phyloP scores from a whole-genome alignment of 2,329 filamentous ascomycete species.

The Incumbomyces lentus region DNA sequence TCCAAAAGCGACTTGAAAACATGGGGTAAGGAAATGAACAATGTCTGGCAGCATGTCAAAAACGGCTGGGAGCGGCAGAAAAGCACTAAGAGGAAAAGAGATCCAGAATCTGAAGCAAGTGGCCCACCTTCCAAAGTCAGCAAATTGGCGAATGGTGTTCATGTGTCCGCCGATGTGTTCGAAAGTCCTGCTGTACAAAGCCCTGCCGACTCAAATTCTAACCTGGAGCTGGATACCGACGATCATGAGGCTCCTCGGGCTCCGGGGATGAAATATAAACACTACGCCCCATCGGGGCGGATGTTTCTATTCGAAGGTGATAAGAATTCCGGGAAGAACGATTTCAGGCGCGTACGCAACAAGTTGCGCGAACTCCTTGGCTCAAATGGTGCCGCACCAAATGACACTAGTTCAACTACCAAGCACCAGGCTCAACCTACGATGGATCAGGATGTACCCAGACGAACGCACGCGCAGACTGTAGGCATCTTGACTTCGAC shows the following conservation, averaged over 20 bases:
- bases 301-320: slow-evolving; percentile 58
- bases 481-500: slow-evolving; percentile 12
- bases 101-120: background rate
- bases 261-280: slow-evolving; percentile 98
- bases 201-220: background rate
- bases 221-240: slow-evolving; percentile 6
- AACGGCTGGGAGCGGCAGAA: slow-evolving; percentile 66
- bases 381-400: slow-evolving; percentile 21
- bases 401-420: background rate
- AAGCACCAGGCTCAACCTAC: background rate
- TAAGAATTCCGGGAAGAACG: too few relatives aligned
- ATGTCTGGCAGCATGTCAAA: slow-evolving; percentile 64
- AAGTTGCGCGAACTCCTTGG: slow-evolving; percentile 22
- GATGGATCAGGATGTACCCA: background rate
- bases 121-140: background rate
- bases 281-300: slow-evolving; percentile 83
- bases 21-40: slow-evolving; percentile 59
- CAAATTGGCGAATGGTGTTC: background rate
- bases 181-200: slow-evolving; percentile 1
- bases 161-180: background rate
- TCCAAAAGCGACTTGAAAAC: slow-evolving; percentile 50
- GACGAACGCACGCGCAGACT: background rate
- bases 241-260: slow-evolving; percentile 54
- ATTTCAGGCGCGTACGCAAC: slow-evolving; percentile 38
- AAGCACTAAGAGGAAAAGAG: slow-evolving; percentile 50